A percentile compares a stretch with the other conserved stretches of the same genome.
Conservation (phyloP, 345 rosid genomes). For the Brassica cretica region DNA sequence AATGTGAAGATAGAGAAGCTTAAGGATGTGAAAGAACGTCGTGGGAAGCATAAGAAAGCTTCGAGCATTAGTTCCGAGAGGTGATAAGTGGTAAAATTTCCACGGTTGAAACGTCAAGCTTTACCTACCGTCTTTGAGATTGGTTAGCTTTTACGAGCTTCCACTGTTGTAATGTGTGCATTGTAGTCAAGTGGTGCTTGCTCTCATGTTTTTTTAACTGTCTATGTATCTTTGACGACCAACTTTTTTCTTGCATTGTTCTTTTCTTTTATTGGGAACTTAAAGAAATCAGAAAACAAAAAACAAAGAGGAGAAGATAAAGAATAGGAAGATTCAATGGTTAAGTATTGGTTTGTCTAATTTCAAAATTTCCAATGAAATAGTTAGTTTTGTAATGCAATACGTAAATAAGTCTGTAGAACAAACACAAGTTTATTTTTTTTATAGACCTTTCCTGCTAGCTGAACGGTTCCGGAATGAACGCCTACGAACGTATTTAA, state of each 20-base stretch:
- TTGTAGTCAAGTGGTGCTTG: slow-evolving; percentile 22
- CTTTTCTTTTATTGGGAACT: background rate
- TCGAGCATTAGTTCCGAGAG: slow-evolving; percentile 44
- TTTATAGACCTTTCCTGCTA: too few relatives aligned
- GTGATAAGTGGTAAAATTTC: slow-evolving; percentile 20
- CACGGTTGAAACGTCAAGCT: slow-evolving; percentile 12
- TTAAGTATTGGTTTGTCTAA: too few relatives aligned
- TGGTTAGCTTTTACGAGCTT: slow-evolving; percentile 23
- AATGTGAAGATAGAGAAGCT: slow-evolving; percentile 58
- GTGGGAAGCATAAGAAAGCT: slow-evolving; percentile 63
- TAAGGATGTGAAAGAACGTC: slow-evolving; percentile 55
- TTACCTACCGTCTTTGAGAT: slow-evolving; percentile 5
- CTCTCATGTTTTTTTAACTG: slow-evolving; percentile 7
- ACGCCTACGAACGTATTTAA: too few relatives aligned
- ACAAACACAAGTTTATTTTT: too few relatives aligned
- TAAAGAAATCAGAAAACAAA: background rate
- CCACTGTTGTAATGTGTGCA: slow-evolving; percentile 33
- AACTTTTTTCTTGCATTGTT: background rate
- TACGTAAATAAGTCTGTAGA: too few relatives aligned
- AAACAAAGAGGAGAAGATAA: too few relatives aligned
- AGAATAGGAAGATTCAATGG: too few relatives aligned
- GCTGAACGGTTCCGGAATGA: too few relatives aligned
- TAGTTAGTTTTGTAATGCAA: too few relatives aligned
- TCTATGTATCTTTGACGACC: slow-evolving; percentile 9
- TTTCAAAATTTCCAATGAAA: too few relatives aligned